Conservation (phyloP, 176 grass and related monocot genomes). For the Dendrocalamus sinicus region DNA sequence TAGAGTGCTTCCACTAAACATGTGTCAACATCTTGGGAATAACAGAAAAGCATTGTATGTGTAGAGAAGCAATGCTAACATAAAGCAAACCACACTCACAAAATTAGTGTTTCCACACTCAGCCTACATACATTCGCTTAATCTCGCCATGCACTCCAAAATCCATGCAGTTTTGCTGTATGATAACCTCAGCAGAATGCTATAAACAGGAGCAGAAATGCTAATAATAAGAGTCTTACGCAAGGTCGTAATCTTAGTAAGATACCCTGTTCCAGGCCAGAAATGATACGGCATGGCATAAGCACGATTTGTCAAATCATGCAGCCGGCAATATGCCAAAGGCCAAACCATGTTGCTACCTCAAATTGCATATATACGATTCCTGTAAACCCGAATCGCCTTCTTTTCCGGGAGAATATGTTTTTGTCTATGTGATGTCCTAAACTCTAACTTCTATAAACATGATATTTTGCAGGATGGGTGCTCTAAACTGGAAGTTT, state of each 20-base stretch:
- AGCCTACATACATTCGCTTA: slow-evolving; percentile 36
- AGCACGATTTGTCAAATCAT: slow-evolving; percentile 29
- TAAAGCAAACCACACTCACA: slow-evolving; percentile 46
- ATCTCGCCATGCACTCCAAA: slow-evolving; percentile 14
- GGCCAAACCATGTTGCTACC: slow-evolving; percentile 32
- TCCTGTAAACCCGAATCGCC: slow-evolving; percentile 8
- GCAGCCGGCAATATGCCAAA: slow-evolving; percentile 6
- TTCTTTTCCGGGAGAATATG: not conserved
- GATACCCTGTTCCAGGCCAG: slow-evolving; percentile 13
- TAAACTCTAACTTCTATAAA: not conserved
- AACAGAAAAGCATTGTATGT: slow-evolving; percentile 29
- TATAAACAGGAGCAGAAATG: slow-evolving; percentile 32
- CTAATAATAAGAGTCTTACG: slow-evolving; percentile 32
- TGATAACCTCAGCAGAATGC: slow-evolving; percentile 28
- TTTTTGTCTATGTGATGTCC: not conserved
- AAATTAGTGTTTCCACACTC: slow-evolving; percentile 42
- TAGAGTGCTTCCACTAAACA: slow-evolving; percentile 38
- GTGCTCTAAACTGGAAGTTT: not conserved
- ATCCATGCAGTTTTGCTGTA: not conserved
- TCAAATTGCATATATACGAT: slow-evolving; percentile 27
- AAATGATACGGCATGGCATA: slow-evolving; percentile 32
- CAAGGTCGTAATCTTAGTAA: slow-evolving; percentile 12
- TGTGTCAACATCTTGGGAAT: slow-evolving; percentile 47
- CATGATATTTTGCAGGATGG: slow-evolving; percentile 22
- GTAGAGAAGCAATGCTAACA: slow-evolving; percentile 36